Evolutionary conservation across 148 eudicot genomes (phyloP), one percentile per base, ranked within the genome.

Genomic region (Chenopodium quinoa): DNA sequence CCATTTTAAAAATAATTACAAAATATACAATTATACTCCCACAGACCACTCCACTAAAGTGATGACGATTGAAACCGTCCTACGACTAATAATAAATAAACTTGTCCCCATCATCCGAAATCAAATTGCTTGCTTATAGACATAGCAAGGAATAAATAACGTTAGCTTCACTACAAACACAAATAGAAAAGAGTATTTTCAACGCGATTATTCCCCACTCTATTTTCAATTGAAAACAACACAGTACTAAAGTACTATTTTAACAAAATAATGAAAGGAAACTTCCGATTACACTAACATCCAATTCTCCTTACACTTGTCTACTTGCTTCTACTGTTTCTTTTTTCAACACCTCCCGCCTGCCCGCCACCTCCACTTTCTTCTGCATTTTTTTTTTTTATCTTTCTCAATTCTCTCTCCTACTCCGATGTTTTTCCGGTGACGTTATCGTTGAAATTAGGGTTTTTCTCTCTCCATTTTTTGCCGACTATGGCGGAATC

Each of bases 401-500:
- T 40, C 44, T 40, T 5, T 13, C 23, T 44, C 12, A 22, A 20
- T 31, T 47, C 14, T 29, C 44, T 27, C 65, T 70, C 73, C 62
- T 32, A 52, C 29, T 70, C 70, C 58, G 19, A 76, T 75, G 80
- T 50, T 73, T 78, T 52, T 27, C 77, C 77, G 77, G 56, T 14
- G 17, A 74, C 58, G 20, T 22, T 63, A 37, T 8, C 75, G 64
- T 20, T 14, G 4, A 40, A 63, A 32, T 52, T 80, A 70, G 78
- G 80, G 67, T 78, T 75, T 60, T 19, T 82, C 56, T 71, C 54
- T 70, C 76, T 64, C 72, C 78, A 9, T 32, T 47, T 34, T 27
- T 47, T 65, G 83, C 77, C 50, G 37, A 78, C 5, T 80, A 90
- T 85, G 92, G 88, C 86, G 85, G 83, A 64, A 70, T 87, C 91